Percentiles rank a stretch among this genome's conserved stretches.
These are phyloP conservation scores for Oryza glaberrima DNA, from an alignment of 176 grass and related monocot genomes.

Conservation along the genomic window DNA sequence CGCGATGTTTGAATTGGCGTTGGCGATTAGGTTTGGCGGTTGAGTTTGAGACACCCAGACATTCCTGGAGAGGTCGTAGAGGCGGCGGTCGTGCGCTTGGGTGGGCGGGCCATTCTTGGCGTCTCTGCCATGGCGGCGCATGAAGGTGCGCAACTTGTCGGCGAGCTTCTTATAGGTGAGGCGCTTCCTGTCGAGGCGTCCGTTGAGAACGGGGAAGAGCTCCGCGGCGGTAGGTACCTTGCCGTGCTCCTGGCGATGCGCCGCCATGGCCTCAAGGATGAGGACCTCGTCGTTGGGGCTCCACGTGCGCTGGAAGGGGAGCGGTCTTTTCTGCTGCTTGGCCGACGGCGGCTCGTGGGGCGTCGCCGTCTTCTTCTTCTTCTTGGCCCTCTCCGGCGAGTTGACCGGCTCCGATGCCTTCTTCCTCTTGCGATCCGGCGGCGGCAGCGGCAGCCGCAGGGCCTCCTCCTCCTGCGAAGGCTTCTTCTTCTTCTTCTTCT, in stretches of 20 bases:
- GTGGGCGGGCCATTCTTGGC: constrained; percentile 20
- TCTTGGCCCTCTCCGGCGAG: no score
- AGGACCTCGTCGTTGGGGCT: constrained; percentile 20
- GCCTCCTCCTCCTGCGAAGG: no score
- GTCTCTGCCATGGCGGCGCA: constrained; percentile 26
- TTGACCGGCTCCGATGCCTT: no score
- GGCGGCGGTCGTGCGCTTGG: constrained; percentile 17
- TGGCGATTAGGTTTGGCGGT: not conserved
- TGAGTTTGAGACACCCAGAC: constrained; percentile 32
- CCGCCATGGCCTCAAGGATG: constrained; percentile 39
- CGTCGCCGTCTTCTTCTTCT: no score
- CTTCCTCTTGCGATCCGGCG: no score
- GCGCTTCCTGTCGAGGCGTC: constrained; percentile 17
- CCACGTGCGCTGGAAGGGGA: constrained; percentile 38
- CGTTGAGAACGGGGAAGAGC: not conserved
- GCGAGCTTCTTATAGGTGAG: not conserved
- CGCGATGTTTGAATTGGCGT: no score
- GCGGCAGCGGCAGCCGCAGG: no score
- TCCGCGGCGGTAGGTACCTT: not conserved
- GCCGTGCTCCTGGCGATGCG: constrained; percentile 23
- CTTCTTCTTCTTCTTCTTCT: no score
- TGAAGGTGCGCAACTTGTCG: constrained; percentile 37
- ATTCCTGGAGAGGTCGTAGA: constrained; percentile 39
- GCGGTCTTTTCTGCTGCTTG: no score
- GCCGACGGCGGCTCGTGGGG: no score